A percentile compares a stretch with the other conserved stretches of the same genome.
These are phyloP conservation scores for Ustilago crameri DNA, from an alignment of 1,284 basidiomycete genomes.

Conservation along the genomic window DNA sequence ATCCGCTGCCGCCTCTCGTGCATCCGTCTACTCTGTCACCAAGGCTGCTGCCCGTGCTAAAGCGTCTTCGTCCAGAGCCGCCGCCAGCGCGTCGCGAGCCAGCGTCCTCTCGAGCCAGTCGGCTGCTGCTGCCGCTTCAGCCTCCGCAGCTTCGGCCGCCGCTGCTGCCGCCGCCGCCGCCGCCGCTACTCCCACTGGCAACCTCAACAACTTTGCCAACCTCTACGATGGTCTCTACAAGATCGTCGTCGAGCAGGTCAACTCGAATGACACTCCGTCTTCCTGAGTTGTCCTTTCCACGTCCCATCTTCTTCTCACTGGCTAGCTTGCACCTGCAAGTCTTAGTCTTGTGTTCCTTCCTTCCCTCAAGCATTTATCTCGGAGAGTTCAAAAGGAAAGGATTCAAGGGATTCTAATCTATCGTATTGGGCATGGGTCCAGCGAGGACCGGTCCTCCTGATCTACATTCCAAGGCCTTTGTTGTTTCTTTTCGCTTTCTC, in stretches of 20 bases:
- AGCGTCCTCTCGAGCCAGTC: constrained; percentile 41
- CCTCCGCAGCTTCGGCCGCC: constrained; percentile 28
- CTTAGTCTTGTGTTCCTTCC: constrained; percentile 21
- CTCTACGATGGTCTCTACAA: constrained; percentile 61
- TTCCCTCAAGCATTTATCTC: constrained; percentile 7
- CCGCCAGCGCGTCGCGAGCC: constrained; percentile 24
- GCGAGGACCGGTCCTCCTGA: constrained; percentile 31
- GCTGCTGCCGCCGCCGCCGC: constrained; percentile 36
- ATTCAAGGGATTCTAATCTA: constrained; percentile 7
- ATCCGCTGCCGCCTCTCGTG: constrained; percentile 43
- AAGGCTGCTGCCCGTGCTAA: constrained; percentile 46
- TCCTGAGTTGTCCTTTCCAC: neutral
- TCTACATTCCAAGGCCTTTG: neutral
- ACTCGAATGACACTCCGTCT: constrained; percentile 12
- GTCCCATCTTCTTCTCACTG: neutral
- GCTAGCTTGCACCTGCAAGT: neutral
- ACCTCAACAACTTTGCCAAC: constrained; percentile 62
- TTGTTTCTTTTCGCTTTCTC: constrained; percentile 5
- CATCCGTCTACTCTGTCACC: constrained; percentile 45
- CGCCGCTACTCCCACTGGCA: constrained; percentile 49
- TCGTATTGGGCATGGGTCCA: neutral
- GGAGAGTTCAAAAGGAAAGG: constrained; percentile 25
- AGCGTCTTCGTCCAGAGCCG: constrained; percentile 32
- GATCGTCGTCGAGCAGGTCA: constrained; percentile 53
- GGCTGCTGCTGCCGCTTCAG: constrained; percentile 22